Conservation (phyloP, 495 filamentous ascomycete genomes). For the Polyplosphaeria fusca region DNA sequence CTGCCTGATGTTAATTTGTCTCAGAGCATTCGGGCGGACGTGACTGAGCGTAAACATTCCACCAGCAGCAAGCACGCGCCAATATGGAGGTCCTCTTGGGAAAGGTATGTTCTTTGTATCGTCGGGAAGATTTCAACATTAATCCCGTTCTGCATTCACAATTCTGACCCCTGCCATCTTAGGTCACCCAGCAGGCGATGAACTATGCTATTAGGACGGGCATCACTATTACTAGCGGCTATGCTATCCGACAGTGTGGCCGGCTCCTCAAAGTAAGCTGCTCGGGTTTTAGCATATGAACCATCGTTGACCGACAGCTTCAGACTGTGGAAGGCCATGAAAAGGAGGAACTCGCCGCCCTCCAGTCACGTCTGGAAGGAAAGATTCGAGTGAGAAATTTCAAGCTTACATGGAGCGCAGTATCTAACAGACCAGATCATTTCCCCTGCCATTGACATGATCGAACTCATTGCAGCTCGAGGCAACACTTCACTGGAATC, state of each 20-base stretch:
- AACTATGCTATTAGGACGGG: conserved; percentile 85
- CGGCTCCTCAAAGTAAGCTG: conserved; percentile 68
- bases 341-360: conserved; percentile 62
- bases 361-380: conserved; percentile 74
- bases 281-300: background rate
- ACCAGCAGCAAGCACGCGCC: background rate
- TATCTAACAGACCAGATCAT: conserved; percentile 60
- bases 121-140: no score
- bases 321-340: conserved; percentile 68
- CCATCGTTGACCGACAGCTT: background rate
- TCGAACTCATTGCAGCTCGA: conserved; percentile 86
- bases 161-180: no score
- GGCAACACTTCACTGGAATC: conserved; percentile 95
- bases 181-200: conserved; percentile 80
- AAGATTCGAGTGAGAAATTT: conserved; percentile 75
- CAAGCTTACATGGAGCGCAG: background rate
- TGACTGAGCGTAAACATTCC: no score
- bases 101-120: conserved; percentile 52
- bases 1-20: no score
- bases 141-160: no score
- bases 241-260: conserved; percentile 77
- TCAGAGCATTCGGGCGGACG: no score
- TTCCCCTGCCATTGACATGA: conserved; percentile 88
- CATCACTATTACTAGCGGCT: conserved; percentile 79
- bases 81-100: conserved; percentile 75